Evolutionary conservation across 75 land plant species (phyloP).

Genomic region (Picea sitchensis): DNA sequence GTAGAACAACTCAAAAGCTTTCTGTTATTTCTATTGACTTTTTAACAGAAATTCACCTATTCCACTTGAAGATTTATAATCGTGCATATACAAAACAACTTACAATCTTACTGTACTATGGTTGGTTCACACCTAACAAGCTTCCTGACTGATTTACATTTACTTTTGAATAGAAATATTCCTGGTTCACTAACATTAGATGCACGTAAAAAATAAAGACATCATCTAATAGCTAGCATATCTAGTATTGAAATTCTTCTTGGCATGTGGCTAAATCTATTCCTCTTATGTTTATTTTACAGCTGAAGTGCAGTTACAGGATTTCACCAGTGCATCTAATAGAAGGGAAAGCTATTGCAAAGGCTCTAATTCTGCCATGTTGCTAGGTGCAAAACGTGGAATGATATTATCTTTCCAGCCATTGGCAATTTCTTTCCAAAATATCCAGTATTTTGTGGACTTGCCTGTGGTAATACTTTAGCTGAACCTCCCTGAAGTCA

Average conservation of each 20-base stretch:
- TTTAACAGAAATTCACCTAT: too few relatives aligned
- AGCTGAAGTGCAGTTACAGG: conserved; percentile 16
- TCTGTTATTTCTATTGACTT: too few relatives aligned
- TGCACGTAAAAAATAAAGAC: not conserved
- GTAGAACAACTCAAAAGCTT: too few relatives aligned
- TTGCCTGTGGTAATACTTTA: conserved; percentile 34
- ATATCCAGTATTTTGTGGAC: conserved; percentile 78
- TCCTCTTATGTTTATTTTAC: conserved; percentile 16
- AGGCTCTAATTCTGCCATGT: conserved; percentile 15
- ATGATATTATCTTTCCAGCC: conserved; percentile 86
- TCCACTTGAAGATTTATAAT: too few relatives aligned
- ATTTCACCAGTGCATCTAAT: not conserved
- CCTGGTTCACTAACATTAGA: not conserved
- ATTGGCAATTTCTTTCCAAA: conserved; percentile 75
- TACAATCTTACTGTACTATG: not conserved
- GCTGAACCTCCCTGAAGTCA: not conserved
- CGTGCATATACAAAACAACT: not conserved
- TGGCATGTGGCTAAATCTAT: not conserved
- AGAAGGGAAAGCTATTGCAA: not conserved
- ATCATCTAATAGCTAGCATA: not conserved
- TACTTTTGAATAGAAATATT: too few relatives aligned
- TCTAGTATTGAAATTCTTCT: not conserved
- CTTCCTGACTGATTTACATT: too few relatives aligned
- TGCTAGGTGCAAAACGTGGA: conserved; percentile 40
- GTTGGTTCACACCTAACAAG: too few relatives aligned